Evolutionary conservation across 2,329 filamentous ascomycete species (phyloP), one percentile per base, ranked within the genome.

Genomic region (Botrytis fragariae): DNA sequence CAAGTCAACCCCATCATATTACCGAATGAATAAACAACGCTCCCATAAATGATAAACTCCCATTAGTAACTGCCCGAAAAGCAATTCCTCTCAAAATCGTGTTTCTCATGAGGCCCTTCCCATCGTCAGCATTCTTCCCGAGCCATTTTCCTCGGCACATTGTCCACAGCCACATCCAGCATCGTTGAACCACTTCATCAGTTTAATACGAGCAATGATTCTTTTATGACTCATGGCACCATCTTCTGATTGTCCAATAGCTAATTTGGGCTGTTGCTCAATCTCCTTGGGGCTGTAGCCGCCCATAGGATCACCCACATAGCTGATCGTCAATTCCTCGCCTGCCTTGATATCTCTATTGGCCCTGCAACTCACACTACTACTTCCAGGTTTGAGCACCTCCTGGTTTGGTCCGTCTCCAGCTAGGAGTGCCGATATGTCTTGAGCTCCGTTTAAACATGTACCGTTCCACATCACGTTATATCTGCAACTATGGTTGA

Each of bases 291-390:
- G 51, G 3, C 51, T 39, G 25, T 71, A 62, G 2, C 45, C 59
- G 0, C 77, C 76, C 45, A 68, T 45, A 3, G 78, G 74, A 65
- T 80, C 71, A 0, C 78, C 78, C 14, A 80, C 54, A 62, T 81
- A 81, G 9, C 72, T 76, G n/a, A 81, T 80, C 18, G 75, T 78
- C 6, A 79, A 54, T 63, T 81, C 77, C 32, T 81, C 79, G 0
- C 76, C 78, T 22, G 77, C 75, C 61, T 75, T 75, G 25, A 81
- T 77, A 60, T 78, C 69, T 35, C 48, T 45, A 0, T n/a, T 44
- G 0, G 79, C 78, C 3, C 59, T 51, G 39, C 78, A 79, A 39
- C 73, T 76, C 0, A 80, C 75, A 1, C 75, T 73, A 1, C 68
- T 74, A 39, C 71, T 75, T 10, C 79, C 79, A 10, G 76, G 76